Evolutionary conservation across 2,329 filamentous ascomycete species (phyloP), one percentile per base, ranked within the genome.

Genomic region (Ceratocystis colombiana): DNA sequence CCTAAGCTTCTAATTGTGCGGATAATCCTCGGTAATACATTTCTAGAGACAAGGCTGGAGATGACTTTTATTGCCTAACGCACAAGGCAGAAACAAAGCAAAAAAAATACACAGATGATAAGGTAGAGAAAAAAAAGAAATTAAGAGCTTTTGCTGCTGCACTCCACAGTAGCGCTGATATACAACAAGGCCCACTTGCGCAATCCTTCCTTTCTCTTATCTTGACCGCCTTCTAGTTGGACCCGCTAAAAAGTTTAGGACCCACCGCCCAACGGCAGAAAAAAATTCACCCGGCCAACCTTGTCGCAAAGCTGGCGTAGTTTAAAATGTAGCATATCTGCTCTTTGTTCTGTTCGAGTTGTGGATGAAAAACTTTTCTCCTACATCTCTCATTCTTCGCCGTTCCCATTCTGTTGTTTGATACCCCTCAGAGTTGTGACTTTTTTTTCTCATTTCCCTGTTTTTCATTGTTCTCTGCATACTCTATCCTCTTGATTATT

Each of bases 191-290:
- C 10, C 37, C 37, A 8, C 37, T 41, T 12, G 37, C 37, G 37
- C 37, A 41, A 41, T 41, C 37, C 37, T 41, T 41, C 37, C 37
- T 20, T 30, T 37, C 20, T 55, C 67, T 68, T 68, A 64, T 64
- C 61, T 66, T 75, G 73, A 77, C 76, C 76, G 76, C 76, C 70
- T 71, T 72, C 2, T 44, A 10, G 3, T 15, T 22, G 5, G 64
- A 62, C 64, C 67, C 67, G 67, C 67, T 68, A 68, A 68, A 68
- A 68, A 68, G 67, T 68, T 68, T 33, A n/a, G 22, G 71, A 70
- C 70, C 76, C 76, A 75, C 73, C 71, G 69, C 73, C 73, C 72
- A 71, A 66, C 37, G 72, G 72, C 71, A 67, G 68, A 74, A 74
- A 74, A 68, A 65, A 68, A 66, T 68, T 69, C 66, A 68, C 65